phyloP scores from a whole-genome alignment of 805 yeast species.

The Candida ponderosae region DNA sequence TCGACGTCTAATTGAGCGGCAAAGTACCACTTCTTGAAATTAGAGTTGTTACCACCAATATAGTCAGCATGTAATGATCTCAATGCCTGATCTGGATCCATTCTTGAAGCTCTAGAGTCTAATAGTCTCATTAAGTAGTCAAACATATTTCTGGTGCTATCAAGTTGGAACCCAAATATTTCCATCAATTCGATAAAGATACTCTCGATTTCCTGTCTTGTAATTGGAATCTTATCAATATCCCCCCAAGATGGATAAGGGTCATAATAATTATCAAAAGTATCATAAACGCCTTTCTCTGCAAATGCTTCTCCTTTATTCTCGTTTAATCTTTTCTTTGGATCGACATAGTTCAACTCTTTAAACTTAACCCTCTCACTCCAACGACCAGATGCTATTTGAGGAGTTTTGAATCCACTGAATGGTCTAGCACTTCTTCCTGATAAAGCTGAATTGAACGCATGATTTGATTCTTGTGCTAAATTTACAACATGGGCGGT shows the following conservation, averaged over 20 bases:
- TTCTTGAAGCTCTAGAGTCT: slow-evolving; percentile 64
- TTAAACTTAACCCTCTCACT: slow-evolving; percentile 26
- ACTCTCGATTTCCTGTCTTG: slow-evolving; percentile 45
- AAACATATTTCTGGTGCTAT: slow-evolving; percentile 58
- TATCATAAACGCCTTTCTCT: slow-evolving; percentile 33
- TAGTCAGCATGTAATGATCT: slow-evolving; percentile 63
- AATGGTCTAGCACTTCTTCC: slow-evolving; percentile 50
- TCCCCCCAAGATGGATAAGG: slow-evolving; percentile 48
- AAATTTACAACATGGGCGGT: background rate
- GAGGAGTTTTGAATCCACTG: slow-evolving; percentile 94
- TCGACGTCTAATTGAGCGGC: slow-evolving; percentile 63
- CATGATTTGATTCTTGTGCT: slow-evolving; percentile 8
- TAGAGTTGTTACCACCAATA: slow-evolving; percentile 63
- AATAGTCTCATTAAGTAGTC: slow-evolving; percentile 54
- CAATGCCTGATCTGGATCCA: slow-evolving; percentile 49
- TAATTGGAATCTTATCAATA: slow-evolving; percentile 33
- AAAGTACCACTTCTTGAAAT: slow-evolving; percentile 71
- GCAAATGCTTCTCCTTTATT: slow-evolving; percentile 28
- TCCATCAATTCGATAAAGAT: slow-evolving; percentile 44
- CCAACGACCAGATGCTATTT: slow-evolving; percentile 72
- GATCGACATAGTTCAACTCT: slow-evolving; percentile 16
- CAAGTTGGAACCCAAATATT: slow-evolving; percentile 63
- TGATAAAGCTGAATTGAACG: slow-evolving; percentile 21
- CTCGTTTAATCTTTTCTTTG: slow-evolving; percentile 11
- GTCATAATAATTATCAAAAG: slow-evolving; percentile 36